These are phyloP conservation scores for Cercospora zeina DNA, from an alignment of 2,329 filamentous ascomycete species.

Conservation along the genomic window DNA sequence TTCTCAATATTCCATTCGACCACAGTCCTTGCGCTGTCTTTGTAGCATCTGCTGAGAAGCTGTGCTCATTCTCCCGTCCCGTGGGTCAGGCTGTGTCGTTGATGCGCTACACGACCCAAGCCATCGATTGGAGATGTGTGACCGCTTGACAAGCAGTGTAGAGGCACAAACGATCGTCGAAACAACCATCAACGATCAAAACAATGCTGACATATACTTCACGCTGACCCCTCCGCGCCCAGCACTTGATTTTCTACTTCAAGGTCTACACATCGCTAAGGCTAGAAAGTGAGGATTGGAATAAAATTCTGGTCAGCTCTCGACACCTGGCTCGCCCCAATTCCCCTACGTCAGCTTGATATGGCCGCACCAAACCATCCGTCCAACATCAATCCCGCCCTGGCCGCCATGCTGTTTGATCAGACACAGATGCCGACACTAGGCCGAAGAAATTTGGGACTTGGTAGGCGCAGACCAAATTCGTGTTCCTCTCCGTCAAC, in stretches of 20 bases:
- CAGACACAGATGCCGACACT: conserved; percentile 21
- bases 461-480: conserved; percentile 5
- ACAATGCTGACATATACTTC: neutral
- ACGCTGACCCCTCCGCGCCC: neutral
- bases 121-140: neutral
- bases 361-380: neutral
- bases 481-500: neutral
- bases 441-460: conserved; percentile 19
- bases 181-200: neutral
- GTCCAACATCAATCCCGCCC: neutral
- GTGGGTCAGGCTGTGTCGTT: neutral
- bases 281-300: neutral
- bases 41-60: neutral
- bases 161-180: neutral
- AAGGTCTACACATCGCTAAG: neutral
- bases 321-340: neutral
- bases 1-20: neutral
- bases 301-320: neutral
- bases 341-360: neutral
- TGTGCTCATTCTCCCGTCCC: neutral
- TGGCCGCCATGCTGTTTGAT: conserved; percentile 13
- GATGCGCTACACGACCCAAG: neutral
- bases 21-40: neutral
- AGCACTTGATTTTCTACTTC: too few relatives aligned
- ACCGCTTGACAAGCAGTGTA: neutral